These are phyloP conservation scores for Cyberlindnera americana DNA, from an alignment of 805 yeast species.

Conservation along the genomic window DNA sequence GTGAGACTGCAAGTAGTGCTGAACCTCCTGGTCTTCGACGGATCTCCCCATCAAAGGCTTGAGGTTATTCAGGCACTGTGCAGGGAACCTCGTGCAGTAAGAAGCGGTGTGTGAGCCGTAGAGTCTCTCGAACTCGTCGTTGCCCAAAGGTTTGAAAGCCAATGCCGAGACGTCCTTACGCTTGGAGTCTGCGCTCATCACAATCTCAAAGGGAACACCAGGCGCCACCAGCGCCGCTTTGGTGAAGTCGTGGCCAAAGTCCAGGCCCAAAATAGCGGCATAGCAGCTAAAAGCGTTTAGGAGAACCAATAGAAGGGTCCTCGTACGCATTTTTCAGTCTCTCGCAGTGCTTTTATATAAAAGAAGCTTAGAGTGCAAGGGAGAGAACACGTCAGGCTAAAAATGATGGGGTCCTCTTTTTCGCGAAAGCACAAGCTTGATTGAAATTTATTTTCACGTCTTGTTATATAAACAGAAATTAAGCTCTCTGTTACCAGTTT, in stretches of 20 bases:
- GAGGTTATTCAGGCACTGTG: conserved; percentile 57
- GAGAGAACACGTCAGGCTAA: too few relatives aligned
- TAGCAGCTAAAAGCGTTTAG: conserved; percentile 15
- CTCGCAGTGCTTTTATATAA: too few relatives aligned
- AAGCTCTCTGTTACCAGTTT: too few relatives aligned
- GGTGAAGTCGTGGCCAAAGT: conserved; percentile 81
- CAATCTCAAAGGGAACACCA: conserved; percentile 80
- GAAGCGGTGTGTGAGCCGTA: conserved; percentile 77
- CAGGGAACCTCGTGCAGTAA: conserved; percentile 70
- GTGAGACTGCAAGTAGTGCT: conserved; percentile 48
- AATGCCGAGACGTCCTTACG: conserved; percentile 85
- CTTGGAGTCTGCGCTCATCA: conserved; percentile 86
- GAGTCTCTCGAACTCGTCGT: conserved; percentile 55
- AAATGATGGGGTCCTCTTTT: too few relatives aligned
- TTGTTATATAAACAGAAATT: too few relatives aligned
- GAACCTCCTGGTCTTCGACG: conserved; percentile 42
- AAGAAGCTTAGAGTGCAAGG: too few relatives aligned
- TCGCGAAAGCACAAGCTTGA: too few relatives aligned
- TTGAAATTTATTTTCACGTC: too few relatives aligned
- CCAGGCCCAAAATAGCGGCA: conserved; percentile 82
- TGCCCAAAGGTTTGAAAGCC: conserved; percentile 47
- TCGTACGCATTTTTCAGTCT: conserved; percentile 2
- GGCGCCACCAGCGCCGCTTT: conserved; percentile 92
- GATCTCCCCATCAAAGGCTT: conserved; percentile 71
- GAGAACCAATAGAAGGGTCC: conserved; percentile 5